Evolutionary conservation across 2,329 filamentous ascomycete species (phyloP).

Genomic region (Aspergillus phoenicis): DNA sequence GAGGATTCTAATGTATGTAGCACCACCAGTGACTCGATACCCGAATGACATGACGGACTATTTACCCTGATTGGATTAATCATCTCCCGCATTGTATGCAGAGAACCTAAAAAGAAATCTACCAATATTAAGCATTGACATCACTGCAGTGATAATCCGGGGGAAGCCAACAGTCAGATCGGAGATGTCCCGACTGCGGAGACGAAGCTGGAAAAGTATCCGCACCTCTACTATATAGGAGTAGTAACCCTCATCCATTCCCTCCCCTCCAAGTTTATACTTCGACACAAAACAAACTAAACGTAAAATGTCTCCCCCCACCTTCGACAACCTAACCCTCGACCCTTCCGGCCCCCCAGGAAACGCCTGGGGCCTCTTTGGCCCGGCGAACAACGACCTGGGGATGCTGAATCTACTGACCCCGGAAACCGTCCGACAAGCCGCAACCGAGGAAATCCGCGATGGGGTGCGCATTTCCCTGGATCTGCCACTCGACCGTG

Average conservation of each 20-base stretch:
- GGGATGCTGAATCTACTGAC: slow-evolving; percentile 61
- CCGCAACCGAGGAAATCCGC: slow-evolving; percentile 51
- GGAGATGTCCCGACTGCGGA: slow-evolving; percentile 6
- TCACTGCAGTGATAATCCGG: background rate
- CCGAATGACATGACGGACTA: background rate
- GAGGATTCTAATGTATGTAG: background rate
- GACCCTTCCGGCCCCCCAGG: slow-evolving; percentile 53
- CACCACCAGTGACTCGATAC: background rate
- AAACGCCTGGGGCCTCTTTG: slow-evolving; percentile 62
- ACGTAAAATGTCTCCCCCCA: slow-evolving; percentile 13
- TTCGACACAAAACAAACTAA: background rate
- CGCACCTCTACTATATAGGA: background rate
- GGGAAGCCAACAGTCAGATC: background rate
- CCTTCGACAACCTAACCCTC: slow-evolving; percentile 54
- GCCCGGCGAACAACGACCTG: slow-evolving; percentile 50
- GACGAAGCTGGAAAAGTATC: slow-evolving; percentile 13
- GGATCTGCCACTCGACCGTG: slow-evolving; percentile 62
- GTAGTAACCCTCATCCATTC: background rate
- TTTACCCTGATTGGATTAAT: background rate
- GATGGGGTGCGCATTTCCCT: slow-evolving; percentile 52
- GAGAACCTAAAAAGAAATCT: background rate
- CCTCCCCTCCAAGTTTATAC: background rate
- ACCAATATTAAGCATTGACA: background rate
- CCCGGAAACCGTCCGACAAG: slow-evolving; percentile 42
- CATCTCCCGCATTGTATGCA: background rate